These are phyloP conservation scores for Xylaria sp. DNA, from an alignment of 2,329 filamentous ascomycete species.

Conservation along the genomic window DNA sequence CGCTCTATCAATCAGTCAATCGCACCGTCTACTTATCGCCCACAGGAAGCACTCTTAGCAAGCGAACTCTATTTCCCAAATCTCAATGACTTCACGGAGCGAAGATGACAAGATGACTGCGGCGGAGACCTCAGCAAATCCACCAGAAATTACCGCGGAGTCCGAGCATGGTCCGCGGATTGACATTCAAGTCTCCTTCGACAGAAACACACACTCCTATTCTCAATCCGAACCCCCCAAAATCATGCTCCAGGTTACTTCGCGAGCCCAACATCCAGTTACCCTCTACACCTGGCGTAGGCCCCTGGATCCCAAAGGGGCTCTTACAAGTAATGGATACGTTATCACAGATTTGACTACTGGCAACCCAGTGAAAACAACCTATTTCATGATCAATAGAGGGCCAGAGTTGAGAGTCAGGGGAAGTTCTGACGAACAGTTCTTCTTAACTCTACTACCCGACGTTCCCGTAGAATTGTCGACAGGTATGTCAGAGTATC, in stretches of 20 bases:
- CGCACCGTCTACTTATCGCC: not conserved
- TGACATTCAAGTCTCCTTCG: slow-evolving; percentile 2
- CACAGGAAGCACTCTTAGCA: not conserved
- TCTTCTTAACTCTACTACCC: not conserved
- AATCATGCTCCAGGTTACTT: not conserved
- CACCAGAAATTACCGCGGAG: not conserved
- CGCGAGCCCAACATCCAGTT: not conserved
- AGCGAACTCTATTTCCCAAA: not conserved
- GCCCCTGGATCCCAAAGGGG: not conserved
- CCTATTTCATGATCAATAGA: not conserved
- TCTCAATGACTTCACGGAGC: not conserved
- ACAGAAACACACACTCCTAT: not conserved
- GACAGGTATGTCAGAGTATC: not conserved
- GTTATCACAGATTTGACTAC: not conserved
- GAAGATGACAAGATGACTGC: not conserved
- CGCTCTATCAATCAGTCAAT: not conserved
- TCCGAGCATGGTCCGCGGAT: not conserved
- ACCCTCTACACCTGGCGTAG: not conserved
- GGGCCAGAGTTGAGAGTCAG: not conserved
- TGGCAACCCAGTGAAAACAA: not conserved
- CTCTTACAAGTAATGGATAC: not conserved
- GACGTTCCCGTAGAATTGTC: not conserved
- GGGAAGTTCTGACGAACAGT: not conserved
- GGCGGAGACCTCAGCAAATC: not conserved
- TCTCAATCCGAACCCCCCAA: not conserved